Base-by-base conservation (phyloP, 306 rosid species). In the Cyamopsis tetragonoloba region DNA sequence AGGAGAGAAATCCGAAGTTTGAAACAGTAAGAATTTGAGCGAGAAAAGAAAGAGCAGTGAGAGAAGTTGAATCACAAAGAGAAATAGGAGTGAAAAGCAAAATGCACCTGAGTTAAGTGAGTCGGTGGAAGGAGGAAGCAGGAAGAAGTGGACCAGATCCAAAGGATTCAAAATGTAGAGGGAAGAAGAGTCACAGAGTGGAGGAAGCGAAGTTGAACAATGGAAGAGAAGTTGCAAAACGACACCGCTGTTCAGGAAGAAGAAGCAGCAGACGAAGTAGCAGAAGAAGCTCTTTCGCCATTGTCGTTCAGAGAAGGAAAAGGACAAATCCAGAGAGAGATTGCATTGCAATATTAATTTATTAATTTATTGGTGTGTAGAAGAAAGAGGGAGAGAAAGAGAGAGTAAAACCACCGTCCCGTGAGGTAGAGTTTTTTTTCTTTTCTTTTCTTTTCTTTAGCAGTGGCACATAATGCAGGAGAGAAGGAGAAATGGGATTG, bases 241-340 rank as follows among this genome's bases (percentile, higher is more conserved):
- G 91, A 87, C 86, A 81, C 48, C 83, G 84, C 54, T 81, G 81
- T 39, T 81, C 71, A 12, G 71, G 80, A 17, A 76, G 80, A 32
- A 68, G 82, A 26, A 51, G 87, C 24, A 85, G 79, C 7, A 82
- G 89, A 84, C 78, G 96, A 78, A 89, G 92, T 70, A 77, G 97
- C 80, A 79, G 92, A 46, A 81, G 84, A 55, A 81, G 82, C 80
- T 79, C 81, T 64, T 80, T 84, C 87, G 79, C 92, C 91, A 89
- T 89, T 83, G 19, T 70, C 24, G 70, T 71, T 64, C 62, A 46
- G 24, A 72, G 77, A 42, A 30, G 71, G 74, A 85, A 75, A 74
- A 72, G 56, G 85, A 72, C 88, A 83, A 85, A 74, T 43, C 23
- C 57, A 74, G 74, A 43, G 47, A 64, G 73, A 66, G 67, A 71